Percentiles rank a stretch among this genome's conserved stretches.
These are phyloP conservation scores for Mentha longifolia DNA, from an alignment of 257 asterid genomes.

Conservation along the genomic window DNA sequence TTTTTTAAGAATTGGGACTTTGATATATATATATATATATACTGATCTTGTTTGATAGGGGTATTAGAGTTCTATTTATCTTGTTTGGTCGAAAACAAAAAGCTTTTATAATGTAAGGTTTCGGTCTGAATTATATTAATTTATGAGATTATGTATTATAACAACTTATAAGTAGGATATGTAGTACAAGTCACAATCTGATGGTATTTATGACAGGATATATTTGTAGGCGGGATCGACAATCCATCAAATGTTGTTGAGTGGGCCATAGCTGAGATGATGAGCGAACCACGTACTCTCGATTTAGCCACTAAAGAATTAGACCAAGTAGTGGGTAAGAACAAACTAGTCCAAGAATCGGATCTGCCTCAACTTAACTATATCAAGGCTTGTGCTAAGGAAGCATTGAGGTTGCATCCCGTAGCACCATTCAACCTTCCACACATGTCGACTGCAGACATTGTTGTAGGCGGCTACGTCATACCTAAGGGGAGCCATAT, in stretches of 20 bases:
- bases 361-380: conserved; percentile 20
- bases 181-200: too few species aligned
- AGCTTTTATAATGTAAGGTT: too few species aligned
- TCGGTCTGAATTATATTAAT: too few species aligned
- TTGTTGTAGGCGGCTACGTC: conserved; percentile 32
- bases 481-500: conserved; percentile 43
- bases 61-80: too few species aligned
- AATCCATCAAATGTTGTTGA: conserved; percentile 11
- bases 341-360: conserved; percentile 33
- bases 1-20: too few species aligned
- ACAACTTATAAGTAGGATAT: too few species aligned
- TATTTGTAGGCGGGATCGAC: background rate
- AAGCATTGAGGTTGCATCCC: conserved; percentile 42
- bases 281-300: conserved; percentile 29
- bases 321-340: conserved; percentile 31
- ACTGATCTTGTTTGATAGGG: too few species aligned
- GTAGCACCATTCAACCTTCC: conserved; percentile 31
- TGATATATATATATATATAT: too few species aligned
- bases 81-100: too few species aligned
- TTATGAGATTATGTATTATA: too few species aligned
- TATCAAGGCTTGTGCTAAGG: conserved; percentile 35
- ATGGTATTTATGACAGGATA: background rate
- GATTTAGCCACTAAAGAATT: conserved; percentile 25
- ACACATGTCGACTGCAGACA: conserved; percentile 20
- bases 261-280: conserved; percentile 30